phyloP scores from a whole-genome alignment of 805 yeast genomes.

The Candida incommunis region DNA sequence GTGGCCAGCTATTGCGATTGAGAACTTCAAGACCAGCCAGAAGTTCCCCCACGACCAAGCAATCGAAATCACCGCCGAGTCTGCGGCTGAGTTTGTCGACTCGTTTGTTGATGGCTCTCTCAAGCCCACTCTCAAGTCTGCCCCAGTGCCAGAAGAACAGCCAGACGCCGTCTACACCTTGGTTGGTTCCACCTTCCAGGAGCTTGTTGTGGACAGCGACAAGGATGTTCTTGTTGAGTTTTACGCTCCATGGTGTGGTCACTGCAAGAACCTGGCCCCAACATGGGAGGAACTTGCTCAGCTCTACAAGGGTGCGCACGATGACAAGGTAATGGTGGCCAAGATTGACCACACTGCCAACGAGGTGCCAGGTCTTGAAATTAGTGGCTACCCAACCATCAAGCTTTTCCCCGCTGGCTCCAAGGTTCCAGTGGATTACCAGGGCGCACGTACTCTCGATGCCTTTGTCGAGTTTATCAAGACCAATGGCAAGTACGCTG shows the following conservation, averaged over 20 bases:
- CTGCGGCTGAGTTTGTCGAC: slow-evolving; percentile 47
- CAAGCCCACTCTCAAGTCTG: slow-evolving; percentile 67
- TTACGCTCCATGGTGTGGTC: slow-evolving; percentile 88
- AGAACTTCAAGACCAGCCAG: slow-evolving; percentile 49
- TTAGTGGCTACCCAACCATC: slow-evolving; percentile 87
- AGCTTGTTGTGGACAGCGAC: slow-evolving; percentile 44
- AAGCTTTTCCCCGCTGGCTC: slow-evolving; percentile 81
- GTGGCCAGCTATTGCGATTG: slow-evolving; percentile 85
- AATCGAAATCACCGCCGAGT: slow-evolving; percentile 32
- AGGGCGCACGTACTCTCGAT: slow-evolving; percentile 63
- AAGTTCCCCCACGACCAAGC: slow-evolving; percentile 70
- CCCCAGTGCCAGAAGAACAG: slow-evolving; percentile 73
- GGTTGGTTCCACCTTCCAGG: slow-evolving; percentile 75
- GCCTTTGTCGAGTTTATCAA: slow-evolving; percentile 56
- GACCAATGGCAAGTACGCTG: slow-evolving; percentile 46
- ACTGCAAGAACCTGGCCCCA: slow-evolving; percentile 86
- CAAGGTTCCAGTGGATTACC: slow-evolving; percentile 50
- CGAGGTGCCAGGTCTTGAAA: slow-evolving; percentile 63
- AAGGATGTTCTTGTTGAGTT: slow-evolving; percentile 68
- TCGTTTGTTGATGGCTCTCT: slow-evolving; percentile 51
- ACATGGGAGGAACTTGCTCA: slow-evolving; percentile 76
- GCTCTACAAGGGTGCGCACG: slow-evolving; percentile 39
- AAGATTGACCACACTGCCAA: slow-evolving; percentile 81
- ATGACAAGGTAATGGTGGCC: slow-evolving; percentile 56
- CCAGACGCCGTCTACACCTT: slow-evolving; percentile 53